These are phyloP conservation scores for Magnolia officinalis DNA, from an alignment of 164 flowering plant genomes.

Conservation along the genomic window DNA sequence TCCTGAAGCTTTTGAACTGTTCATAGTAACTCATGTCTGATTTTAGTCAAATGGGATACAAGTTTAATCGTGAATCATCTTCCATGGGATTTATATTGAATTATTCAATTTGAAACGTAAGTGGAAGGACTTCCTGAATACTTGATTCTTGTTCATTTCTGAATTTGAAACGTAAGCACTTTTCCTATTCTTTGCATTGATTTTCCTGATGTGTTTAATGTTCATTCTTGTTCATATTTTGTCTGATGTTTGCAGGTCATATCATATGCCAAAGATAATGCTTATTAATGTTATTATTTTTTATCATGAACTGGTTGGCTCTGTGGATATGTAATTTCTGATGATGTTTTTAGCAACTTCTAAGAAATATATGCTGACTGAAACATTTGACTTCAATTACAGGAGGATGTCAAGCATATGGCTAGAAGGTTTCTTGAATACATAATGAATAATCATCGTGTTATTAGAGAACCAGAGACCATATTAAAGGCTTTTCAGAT, in stretches of 20 bases:
- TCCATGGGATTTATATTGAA: too few species aligned
- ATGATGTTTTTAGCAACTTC: background rate
- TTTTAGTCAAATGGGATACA: too few species aligned
- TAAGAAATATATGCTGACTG: background rate
- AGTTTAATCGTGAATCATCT: too few species aligned
- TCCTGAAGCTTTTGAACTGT: too few species aligned
- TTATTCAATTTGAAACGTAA: too few species aligned
- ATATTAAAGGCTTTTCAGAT: slow-evolving; percentile 75
- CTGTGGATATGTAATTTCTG: background rate
- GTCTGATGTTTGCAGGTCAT: background rate
- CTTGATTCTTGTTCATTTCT: background rate
- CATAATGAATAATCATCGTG: slow-evolving; percentile 52
- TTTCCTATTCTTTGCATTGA: too few species aligned
- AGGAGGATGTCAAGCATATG: slow-evolving; percentile 57
- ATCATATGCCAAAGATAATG: background rate
- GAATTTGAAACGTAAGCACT: background rate
- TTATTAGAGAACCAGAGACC: slow-evolving; percentile 45
- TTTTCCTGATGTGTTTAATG: background rate
- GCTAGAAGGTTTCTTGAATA: slow-evolving; percentile 61
- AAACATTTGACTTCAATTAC: slow-evolving; percentile 10
- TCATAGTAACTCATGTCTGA: too few species aligned
- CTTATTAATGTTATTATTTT: too few species aligned
- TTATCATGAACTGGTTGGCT: background rate
- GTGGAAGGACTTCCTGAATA: background rate
- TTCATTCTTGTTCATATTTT: background rate